Percentiles rank a stretch among this genome's conserved stretches.
phyloP scores from a whole-genome alignment of 352 stramenopile species.

The Blastocystis sp. region DNA sequence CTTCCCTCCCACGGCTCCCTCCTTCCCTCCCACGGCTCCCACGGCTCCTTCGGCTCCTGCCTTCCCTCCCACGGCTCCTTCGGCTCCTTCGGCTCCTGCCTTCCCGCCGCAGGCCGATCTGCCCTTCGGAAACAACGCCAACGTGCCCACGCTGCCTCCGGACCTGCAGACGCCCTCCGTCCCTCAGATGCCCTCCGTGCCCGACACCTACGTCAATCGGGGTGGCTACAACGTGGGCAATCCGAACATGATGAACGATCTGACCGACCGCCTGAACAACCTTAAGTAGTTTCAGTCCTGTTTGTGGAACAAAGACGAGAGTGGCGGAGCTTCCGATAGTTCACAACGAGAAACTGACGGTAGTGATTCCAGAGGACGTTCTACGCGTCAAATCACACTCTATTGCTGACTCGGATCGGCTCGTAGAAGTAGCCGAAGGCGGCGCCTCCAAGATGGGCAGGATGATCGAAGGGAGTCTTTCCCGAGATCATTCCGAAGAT shows the following conservation, averaged over 20 bases:
- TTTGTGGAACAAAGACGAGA: constrained; percentile 33
- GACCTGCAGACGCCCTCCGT: background rate
- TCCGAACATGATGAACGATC: background rate
- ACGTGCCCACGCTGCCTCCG: background rate
- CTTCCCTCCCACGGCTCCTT: background rate
- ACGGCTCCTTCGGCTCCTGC: background rate
- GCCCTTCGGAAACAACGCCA: background rate
- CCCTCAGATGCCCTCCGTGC: background rate
- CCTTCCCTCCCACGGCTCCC: background rate
- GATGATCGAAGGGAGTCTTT: constrained; percentile 38
- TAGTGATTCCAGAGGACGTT: constrained; percentile 28
- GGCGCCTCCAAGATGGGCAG: constrained; percentile 12
- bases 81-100: background rate
- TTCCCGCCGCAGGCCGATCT: background rate
- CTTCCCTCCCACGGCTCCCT: background rate
- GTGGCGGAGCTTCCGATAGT: constrained; percentile 38
- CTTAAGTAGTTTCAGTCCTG: background rate
- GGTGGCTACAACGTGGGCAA: background rate
- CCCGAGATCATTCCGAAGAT: constrained; percentile 19
- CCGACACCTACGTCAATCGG: background rate
- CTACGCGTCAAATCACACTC: no score
- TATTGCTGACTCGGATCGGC: background rate
- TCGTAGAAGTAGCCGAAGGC: constrained; percentile 19
- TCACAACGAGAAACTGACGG: constrained; percentile 17
- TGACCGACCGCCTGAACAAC: background rate